These are phyloP conservation scores for Parsonsia alboflavescens DNA, from an alignment of 257 asterid species.

Conservation along the genomic window DNA sequence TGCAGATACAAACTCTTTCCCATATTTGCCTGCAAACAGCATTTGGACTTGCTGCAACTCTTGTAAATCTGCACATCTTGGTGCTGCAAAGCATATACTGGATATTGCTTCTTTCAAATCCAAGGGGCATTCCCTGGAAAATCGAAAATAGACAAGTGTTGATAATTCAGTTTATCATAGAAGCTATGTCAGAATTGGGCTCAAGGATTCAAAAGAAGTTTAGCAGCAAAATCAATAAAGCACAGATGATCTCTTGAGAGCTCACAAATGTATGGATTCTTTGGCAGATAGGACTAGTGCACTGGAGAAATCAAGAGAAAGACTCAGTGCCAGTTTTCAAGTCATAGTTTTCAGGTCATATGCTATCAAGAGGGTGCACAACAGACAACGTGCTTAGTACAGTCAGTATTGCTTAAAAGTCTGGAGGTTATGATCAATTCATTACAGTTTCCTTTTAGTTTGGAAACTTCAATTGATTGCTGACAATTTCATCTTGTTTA, in stretches of 20 bases:
- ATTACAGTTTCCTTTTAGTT: not conserved
- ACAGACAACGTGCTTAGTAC: not conserved
- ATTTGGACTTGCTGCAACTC: slow-evolving; percentile 78
- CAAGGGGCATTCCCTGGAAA: slow-evolving; percentile 85
- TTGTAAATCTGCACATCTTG: slow-evolving; percentile 90
- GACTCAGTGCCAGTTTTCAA: not conserved
- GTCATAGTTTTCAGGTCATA: not conserved
- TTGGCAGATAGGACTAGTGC: not conserved
- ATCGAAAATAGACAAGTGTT: not conserved
- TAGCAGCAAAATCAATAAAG: not conserved
- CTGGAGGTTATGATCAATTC: not conserved
- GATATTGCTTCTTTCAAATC: slow-evolving; percentile 98
- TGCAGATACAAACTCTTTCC: slow-evolving; percentile 75
- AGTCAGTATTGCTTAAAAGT: not conserved
- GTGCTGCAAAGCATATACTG: slow-evolving; percentile 95
- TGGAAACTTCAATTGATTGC: not conserved
- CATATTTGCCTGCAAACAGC: slow-evolving; percentile 77
- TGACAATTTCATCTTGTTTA: not conserved
- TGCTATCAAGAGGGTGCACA: not conserved
- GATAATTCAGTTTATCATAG: slow-evolving; percentile 5
- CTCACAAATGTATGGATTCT: not conserved
- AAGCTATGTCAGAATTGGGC: not conserved
- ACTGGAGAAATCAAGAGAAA: not conserved
- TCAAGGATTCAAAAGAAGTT: not conserved
- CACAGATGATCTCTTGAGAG: not conserved